Base-by-base conservation (phyloP, 129 eudicot species). In the Logfia minima region DNA sequence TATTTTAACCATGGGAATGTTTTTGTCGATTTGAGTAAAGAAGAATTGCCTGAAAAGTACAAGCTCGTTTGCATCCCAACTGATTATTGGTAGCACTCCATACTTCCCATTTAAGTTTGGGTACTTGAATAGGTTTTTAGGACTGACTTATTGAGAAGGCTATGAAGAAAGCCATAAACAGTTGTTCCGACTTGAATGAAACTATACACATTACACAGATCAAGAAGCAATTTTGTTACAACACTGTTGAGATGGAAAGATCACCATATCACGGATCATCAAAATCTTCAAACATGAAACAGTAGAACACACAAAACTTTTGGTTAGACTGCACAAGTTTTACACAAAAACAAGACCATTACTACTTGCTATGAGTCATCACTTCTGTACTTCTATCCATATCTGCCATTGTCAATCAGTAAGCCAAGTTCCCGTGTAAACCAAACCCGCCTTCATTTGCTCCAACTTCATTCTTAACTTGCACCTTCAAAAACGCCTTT, bases 401-500 rank as follows among this genome's bases (percentile, higher is more conserved):
- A n/a, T 52, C 56, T 74, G 58, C 24, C 68, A 55, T 32, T 52
- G 43, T 31, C 71, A 75, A 24, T 75, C 21, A 76, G 80, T 21
- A 76, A 48, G 65, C 53, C 65, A 65, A 29, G 32, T 76, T 48
- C 74, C 67, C 58, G 21, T 29, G 41, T 21, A 66, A 53, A 56
- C 75, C 74, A 66, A 31, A 24, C 74, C 62, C 74, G 29, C 56
- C 69, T 60, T 61, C 78, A 59, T 60, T 60, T 60, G 56, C 78
- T 60, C 22, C 71, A 41, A 26, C 29, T 41, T 43, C 62, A 18
- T 62, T 63, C 71, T 68, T 77, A 67, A 77, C 75, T 55, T 77
- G 63, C 72, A 64, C 29, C 41, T 64, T 37, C 53, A 34, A 21
- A 29, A 52, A 66, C 43, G 26, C 68, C 69, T 77, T 77, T 41